Percentiles rank a stretch among this genome's conserved stretches.
These are phyloP conservation scores for Diaporthe helianthi DNA, from an alignment of 2,329 filamentous ascomycete genomes.

Conservation along the genomic window DNA sequence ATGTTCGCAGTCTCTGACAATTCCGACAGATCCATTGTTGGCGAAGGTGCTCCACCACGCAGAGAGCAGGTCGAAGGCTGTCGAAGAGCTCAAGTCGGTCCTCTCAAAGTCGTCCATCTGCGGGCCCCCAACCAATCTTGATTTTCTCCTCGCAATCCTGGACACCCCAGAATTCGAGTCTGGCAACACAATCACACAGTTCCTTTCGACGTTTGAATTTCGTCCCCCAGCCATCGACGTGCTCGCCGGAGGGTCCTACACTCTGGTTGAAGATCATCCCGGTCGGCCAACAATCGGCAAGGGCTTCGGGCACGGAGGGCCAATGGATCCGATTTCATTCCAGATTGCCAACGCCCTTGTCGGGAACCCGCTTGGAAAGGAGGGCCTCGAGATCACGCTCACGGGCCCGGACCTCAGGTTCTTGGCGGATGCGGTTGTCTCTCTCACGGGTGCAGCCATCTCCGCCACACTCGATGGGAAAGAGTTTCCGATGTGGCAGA, in stretches of 20 bases:
- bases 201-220: slow-evolving; percentile 59
- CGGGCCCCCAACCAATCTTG: slow-evolving; percentile 64
- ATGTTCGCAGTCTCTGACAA: background rate
- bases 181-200: slow-evolving; percentile 64
- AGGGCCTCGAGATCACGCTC: slow-evolving; percentile 66
- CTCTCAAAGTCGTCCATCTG: slow-evolving; percentile 55
- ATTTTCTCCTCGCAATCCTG: slow-evolving; percentile 61
- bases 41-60: slow-evolving; percentile 66
- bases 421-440: slow-evolving; percentile 58
- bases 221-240: slow-evolving; percentile 61
- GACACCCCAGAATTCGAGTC: slow-evolving; percentile 50
- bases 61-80: slow-evolving; percentile 47
- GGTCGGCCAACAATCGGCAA: slow-evolving; percentile 62
- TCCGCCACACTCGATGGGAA: slow-evolving; percentile 57
- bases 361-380: slow-evolving; percentile 58
- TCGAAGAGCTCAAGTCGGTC: slow-evolving; percentile 51
- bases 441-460: slow-evolving; percentile 63
- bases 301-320: slow-evolving; percentile 65
- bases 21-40: slow-evolving; percentile 54
- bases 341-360: slow-evolving; percentile 66
- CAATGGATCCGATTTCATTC: slow-evolving; percentile 67
- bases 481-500: slow-evolving; percentile 61
- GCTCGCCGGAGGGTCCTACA: slow-evolving; percentile 62
- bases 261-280: slow-evolving; percentile 64
- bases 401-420: slow-evolving; percentile 66